Evolutionary conservation across 345 rosid genomes (phyloP), one percentile per base, ranked within the genome.

Genomic region (Combretum micranthum): DNA sequence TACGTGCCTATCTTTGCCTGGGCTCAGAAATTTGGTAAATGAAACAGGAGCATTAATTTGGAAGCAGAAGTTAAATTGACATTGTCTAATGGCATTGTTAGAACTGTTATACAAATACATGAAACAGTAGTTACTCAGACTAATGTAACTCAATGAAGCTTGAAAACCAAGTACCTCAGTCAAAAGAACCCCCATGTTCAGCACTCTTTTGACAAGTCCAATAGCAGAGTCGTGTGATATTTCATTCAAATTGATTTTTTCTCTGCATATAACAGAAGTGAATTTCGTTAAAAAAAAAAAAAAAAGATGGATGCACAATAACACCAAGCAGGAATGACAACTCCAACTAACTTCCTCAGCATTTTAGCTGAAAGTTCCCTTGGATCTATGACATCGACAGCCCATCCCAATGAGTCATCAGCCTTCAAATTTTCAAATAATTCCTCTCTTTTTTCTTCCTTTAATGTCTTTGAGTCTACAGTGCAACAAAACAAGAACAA

Each of bases 141-240:
- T 17, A 10, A 54, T 54, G 57, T 12, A 18, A 26, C 14, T 54
- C 45, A 39, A 54, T 37, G 17, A 9, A 0, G 22, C 57, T 17
- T 4, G 13, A 42, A 20, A 53, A 44, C 17, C 4, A 44, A 44
- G 56, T 53, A 87, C 99, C 94, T 89, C 96, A n/a, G 94, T 85
- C 12, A 89, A 69, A 68, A 93, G 85, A 68, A 85, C 87, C 55
- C 97, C 97, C 80, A 76, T 63, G 74, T 69, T 81, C 21, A 89
- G 77, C 55, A 79, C 92, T 56, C 78, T 72, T 47, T 61, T 69
- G 65, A 87, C 79, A 15, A 93, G 96, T 13, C 96, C 96, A 55
- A 85, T 87, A 20, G 97, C 97, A 51, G 99, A 89, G 59, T 89
- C 82, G 48, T 89, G 97, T 4, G 99, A 93, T 67, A 93, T 89